phyloP scores from a whole-genome alignment of 495 filamentous ascomycete species.

The Aspergillus haitiensis region DNA sequence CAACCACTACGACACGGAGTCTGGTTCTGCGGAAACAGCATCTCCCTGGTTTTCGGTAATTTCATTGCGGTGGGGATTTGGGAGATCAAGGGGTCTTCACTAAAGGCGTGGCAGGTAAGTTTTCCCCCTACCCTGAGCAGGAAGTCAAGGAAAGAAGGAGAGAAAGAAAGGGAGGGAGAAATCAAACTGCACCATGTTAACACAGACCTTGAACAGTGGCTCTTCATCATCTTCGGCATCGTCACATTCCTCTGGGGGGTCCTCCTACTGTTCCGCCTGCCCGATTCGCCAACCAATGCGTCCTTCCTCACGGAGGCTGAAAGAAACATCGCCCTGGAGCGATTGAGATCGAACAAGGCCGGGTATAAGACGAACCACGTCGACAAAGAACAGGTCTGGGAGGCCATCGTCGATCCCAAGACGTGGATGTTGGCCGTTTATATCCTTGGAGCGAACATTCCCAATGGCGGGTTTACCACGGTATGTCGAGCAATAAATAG shows the following conservation, averaged over 20 bases:
- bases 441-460: constrained; percentile 18
- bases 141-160: too few species aligned
- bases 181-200: background rate
- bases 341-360: constrained; percentile 32
- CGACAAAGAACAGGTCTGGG: constrained; percentile 47
- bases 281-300: constrained; percentile 20
- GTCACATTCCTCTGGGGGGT: constrained; percentile 18
- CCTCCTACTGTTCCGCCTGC: constrained; percentile 10
- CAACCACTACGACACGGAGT: constrained; percentile 53
- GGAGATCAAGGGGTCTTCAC: constrained; percentile 20
- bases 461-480: constrained; percentile 34
- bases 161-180: background rate
- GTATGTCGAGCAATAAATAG: constrained; percentile 11
- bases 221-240: constrained; percentile 18
- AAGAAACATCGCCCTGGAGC: constrained; percentile 27
- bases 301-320: constrained; percentile 33
- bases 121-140: too few species aligned
- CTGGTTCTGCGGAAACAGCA: constrained; percentile 44
- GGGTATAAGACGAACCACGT: constrained; percentile 51
- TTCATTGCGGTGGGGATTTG: constrained; percentile 28
- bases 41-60: constrained; percentile 29
- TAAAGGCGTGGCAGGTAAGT: constrained; percentile 28
- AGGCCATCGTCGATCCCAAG: constrained; percentile 45
- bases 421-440: constrained; percentile 28
- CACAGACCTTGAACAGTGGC: background rate